Evolutionary conservation across 371 early-diverging fungal genomes (phyloP), one percentile per base, ranked within the genome.

Genomic region (Mucor lusitanicus): DNA sequence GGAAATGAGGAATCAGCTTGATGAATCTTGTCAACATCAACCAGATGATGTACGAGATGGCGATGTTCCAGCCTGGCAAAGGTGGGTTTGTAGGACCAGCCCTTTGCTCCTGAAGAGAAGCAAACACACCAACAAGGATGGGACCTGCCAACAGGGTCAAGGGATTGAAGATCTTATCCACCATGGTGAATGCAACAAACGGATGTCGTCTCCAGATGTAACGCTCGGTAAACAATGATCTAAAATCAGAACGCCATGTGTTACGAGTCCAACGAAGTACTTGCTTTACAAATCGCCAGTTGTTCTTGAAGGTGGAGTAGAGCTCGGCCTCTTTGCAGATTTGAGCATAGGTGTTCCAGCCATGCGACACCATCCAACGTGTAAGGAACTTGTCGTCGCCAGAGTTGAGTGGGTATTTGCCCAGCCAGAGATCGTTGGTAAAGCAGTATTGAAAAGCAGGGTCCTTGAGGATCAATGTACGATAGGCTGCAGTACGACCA

Each of bases 311-410:
- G 0, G 92, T 92, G 3, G 91, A 91, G 23, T 75, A 73, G 12
- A 91, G 71, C 56, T 91, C 88, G 56, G 90, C 92, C 70, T 91
- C 88, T n/a, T 81, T 78, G 65, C 92, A 92, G 40, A 88, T 81
- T 68, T 92, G 92, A 42, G 90, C 85, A 72, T 87, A 89, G 3
- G 91, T 91, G 17, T 82, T 81, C 91, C 91, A 91, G 13, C 86
- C 83, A 65, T 89, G 89, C 13, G 85, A 87, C 30, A 90, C 86
- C 85, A 90, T 84, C 92, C 92, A 91, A 13, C 92, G 87, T 0
- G 92, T 91, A 68, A 91, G 70, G 63, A 91, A 91, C 70, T 91
- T 91, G 76, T 91, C 92, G 61, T 91, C 92, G 30, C 92, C 92
- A 6, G 90, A 89, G 66, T 91, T 90, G 61, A 90, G 86, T 32